phyloP scores from a whole-genome alignment of 176 grass and related monocot genomes.

The Triticum timopheevii region DNA sequence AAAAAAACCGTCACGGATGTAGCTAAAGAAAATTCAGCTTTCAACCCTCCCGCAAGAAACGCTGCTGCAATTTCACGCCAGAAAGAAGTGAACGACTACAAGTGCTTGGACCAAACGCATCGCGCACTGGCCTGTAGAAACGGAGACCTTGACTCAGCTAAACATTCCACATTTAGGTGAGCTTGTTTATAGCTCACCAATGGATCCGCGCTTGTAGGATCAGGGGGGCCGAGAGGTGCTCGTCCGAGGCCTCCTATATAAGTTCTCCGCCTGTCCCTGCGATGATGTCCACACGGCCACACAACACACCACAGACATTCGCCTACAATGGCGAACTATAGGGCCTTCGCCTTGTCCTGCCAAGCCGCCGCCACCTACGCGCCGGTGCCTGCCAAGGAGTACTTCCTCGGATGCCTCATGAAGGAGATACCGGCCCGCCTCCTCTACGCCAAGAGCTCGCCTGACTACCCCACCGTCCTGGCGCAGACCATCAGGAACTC shows the following conservation, averaged over 20 bases:
- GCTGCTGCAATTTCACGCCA: no score
- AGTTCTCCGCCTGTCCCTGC: neutral
- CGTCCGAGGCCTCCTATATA: slow-evolving; percentile 25
- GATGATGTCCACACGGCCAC: neutral
- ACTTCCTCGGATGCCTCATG: slow-evolving; percentile 58
- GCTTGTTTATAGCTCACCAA: neutral
- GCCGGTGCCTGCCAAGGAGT: neutral
- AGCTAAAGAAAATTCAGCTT: no score
- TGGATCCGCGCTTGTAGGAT: slow-evolving; percentile 11
- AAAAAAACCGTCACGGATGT: no score
- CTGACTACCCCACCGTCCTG: slow-evolving; percentile 34
- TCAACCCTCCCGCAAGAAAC: no score
- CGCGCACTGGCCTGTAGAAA: neutral
- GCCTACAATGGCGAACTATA: slow-evolving; percentile 27
- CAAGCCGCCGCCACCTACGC: neutral
- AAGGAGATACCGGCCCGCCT: slow-evolving; percentile 5
- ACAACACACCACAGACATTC: neutral
- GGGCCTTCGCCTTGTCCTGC: neutral
- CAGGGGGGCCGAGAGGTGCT: neutral
- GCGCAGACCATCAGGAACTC: slow-evolving; percentile 49
- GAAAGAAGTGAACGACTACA: no score
- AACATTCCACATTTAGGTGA: slow-evolving; percentile 4
- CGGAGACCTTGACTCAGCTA: slow-evolving; percentile 24
- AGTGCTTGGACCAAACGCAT: neutral
- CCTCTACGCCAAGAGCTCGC: slow-evolving; percentile 35